Conservation (phyloP, 768 basidiomycete species). For the Mrakia gelida region DNA sequence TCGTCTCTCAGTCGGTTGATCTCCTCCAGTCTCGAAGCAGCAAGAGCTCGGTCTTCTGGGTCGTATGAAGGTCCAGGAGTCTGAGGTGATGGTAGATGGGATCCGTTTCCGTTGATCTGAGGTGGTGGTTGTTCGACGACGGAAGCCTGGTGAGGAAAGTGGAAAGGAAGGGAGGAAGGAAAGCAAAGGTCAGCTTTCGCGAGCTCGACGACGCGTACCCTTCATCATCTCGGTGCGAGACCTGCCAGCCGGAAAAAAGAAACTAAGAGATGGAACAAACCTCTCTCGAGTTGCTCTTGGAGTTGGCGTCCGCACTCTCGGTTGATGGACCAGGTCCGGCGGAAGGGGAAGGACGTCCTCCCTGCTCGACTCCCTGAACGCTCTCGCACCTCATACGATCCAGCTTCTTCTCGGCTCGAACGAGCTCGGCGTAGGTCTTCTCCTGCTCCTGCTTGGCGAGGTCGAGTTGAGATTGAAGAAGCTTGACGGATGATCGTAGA, state of each 20-base stretch:
- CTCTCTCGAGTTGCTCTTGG: neutral
- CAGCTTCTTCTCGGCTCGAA: slow-evolving; percentile 38
- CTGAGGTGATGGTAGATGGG: neutral
- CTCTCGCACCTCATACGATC: slow-evolving; percentile 36
- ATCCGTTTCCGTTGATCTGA: slow-evolving; percentile 10
- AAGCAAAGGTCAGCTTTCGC: neutral
- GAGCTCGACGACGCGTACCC: neutral
- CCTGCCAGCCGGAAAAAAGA: too few species aligned
- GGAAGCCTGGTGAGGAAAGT: neutral
- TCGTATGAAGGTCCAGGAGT: neutral
- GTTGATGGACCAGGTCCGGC: neutral
- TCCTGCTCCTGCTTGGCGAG: slow-evolving; percentile 34
- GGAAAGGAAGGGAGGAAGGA: neutral
- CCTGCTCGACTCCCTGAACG: slow-evolving; percentile 36
- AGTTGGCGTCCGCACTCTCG: neutral
- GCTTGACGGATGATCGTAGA: slow-evolving; percentile 33
- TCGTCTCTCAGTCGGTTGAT: slow-evolving; percentile 37
- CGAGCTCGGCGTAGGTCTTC: slow-evolving; percentile 32
- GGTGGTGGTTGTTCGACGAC: neutral
- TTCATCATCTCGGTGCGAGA: too few species aligned
- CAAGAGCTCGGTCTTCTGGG: slow-evolving; percentile 32
- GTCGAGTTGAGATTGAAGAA: slow-evolving; percentile 36
- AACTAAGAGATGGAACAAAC: neutral
- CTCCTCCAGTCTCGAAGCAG: slow-evolving; percentile 37
- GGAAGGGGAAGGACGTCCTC: neutral